Conservation (phyloP, 2,329 filamentous ascomycete genomes). For the Triangularia setosa region DNA sequence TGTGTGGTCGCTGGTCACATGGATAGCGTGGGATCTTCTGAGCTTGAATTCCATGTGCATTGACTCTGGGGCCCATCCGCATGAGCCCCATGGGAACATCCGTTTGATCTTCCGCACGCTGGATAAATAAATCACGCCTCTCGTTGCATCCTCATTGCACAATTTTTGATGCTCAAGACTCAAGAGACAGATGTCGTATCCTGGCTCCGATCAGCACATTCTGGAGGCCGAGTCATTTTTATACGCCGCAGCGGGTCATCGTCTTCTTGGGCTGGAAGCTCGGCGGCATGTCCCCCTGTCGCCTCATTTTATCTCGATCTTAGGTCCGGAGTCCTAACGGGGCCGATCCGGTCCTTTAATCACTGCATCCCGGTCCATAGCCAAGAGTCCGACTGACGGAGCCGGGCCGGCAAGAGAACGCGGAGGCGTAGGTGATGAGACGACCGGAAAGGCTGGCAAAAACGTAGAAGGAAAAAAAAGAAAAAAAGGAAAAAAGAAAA, state of each 20-base stretch:
- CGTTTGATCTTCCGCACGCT: conserved; percentile 15
- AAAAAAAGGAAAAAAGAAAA: neutral
- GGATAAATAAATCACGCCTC: conserved; percentile 16
- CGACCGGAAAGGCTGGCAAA: neutral
- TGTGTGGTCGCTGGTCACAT: neutral
- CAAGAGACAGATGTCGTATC: neutral
- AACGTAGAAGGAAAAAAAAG: neutral
- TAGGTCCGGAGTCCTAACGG: conserved; percentile 2
- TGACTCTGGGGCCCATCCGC: neutral
- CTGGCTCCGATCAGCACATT: conserved; percentile 3
- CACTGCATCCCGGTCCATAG: neutral
- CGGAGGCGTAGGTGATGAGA: neutral
- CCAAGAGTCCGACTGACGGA: neutral
- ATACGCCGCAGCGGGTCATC: conserved; percentile 7
- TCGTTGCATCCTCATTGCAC: neutral
- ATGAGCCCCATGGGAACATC: neutral
- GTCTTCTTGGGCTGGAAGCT: neutral
- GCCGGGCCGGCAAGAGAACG: neutral
- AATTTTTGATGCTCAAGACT: too few relatives aligned
- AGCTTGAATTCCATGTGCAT: neutral
- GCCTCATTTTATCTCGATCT: conserved; percentile 11
- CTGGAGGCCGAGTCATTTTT: conserved; percentile 17
- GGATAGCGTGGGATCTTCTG: neutral
- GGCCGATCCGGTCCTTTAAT: conserved; percentile 3
- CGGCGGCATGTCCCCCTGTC: conserved; percentile 10